Conservation (phyloP, 805 yeast genomes). For the Pichia manshurica region DNA sequence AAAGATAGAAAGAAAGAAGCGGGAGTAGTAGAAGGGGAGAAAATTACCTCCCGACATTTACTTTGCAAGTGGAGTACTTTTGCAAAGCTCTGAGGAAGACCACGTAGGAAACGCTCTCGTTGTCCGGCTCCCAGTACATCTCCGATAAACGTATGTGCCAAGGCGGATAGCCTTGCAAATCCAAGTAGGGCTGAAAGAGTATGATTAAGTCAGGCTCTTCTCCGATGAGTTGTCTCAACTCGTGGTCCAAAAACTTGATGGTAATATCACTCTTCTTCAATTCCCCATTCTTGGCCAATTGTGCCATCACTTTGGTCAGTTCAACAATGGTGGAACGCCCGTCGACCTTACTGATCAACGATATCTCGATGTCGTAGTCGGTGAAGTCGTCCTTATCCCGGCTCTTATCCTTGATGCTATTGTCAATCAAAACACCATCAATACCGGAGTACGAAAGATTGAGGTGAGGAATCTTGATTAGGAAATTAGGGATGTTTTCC, state of each 20-base stretch:
- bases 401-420: constrained; percentile 15
- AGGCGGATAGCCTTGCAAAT: constrained; percentile 93
- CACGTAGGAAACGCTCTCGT: constrained; percentile 71
- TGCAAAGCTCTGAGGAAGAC: constrained; percentile 76
- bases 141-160: constrained; percentile 94
- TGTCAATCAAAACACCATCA: constrained; percentile 30
- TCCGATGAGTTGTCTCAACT: constrained; percentile 69
- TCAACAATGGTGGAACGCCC: constrained; percentile 90
- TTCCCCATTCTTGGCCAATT: constrained; percentile 56
- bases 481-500: constrained; percentile 55
- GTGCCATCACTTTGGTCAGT: constrained; percentile 80
- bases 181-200: constrained; percentile 79
- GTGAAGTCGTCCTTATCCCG: constrained; percentile 13
- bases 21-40: background rate
- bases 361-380: constrained; percentile 51
- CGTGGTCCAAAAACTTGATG: constrained; percentile 68
- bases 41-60: constrained; percentile 60
- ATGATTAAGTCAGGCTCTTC: constrained; percentile 89
- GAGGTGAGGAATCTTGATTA: constrained; percentile 62
- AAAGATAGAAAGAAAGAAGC: background rate
- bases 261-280: constrained; percentile 62
- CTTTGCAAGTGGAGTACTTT: constrained; percentile 71
- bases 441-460: constrained; percentile 44
- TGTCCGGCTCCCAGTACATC: constrained; percentile 86
- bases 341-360: constrained; percentile 66